phyloP scores from a whole-genome alignment of 169 alveolate species.

The Plasmodium relictum region DNA sequence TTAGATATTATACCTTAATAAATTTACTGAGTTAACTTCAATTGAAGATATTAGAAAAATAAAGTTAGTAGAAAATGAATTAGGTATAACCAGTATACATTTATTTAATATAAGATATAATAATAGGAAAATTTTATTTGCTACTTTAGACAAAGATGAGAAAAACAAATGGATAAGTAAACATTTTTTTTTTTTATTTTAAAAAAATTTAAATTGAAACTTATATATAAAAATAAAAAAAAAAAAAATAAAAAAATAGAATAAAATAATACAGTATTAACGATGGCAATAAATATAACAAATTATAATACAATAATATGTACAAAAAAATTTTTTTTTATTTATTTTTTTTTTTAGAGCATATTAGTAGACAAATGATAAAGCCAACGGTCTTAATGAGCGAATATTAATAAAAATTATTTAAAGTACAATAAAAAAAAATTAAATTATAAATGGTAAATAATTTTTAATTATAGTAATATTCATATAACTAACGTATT shows the following conservation, averaged over 20 bases:
- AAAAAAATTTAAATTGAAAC: too few species aligned
- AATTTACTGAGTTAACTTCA: slow-evolving; percentile 73
- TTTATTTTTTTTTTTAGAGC: slow-evolving; percentile 28
- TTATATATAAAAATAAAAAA: too few species aligned
- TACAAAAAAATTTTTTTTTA: neutral
- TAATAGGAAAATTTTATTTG: slow-evolving; percentile 67
- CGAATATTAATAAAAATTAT: slow-evolving; percentile 14
- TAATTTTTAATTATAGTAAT: neutral
- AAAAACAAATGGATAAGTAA: slow-evolving; percentile 72
- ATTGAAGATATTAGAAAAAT: slow-evolving; percentile 56
- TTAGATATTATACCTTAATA: slow-evolving; percentile 58
- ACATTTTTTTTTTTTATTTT: slow-evolving; percentile 8
- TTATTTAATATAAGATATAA: slow-evolving; percentile 42
- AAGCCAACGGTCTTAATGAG: slow-evolving; percentile 47
- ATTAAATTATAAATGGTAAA: neutral
- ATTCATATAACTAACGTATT: neutral
- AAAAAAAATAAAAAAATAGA: too few species aligned
- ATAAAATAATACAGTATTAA: too few species aligned
- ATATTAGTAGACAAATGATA: slow-evolving; percentile 64
- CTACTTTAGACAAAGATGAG: slow-evolving; percentile 51
- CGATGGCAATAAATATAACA: neutral
- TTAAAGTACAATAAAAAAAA: neutral
- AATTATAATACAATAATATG: neutral
- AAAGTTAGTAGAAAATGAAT: slow-evolving; percentile 41
- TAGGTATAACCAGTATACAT: slow-evolving; percentile 47